Conservation (phyloP, 2,329 filamentous ascomycete genomes). For the Lanzia echinophila region DNA sequence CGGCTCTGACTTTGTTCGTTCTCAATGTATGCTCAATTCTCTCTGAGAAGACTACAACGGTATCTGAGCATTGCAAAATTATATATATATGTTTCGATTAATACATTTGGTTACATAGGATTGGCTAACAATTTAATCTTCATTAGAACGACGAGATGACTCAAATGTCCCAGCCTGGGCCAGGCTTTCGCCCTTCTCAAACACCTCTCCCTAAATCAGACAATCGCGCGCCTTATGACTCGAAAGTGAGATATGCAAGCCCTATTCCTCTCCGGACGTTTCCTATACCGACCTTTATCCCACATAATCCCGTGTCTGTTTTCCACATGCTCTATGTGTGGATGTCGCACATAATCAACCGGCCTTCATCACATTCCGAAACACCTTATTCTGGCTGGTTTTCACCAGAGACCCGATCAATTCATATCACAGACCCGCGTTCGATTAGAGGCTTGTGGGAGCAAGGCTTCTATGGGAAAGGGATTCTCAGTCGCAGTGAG, state of each 20-base stretch:
- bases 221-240: too few species aligned
- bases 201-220: slow-evolving; percentile 7
- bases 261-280: slow-evolving; percentile 76
- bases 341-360: slow-evolving; percentile 62
- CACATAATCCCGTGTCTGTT: slow-evolving; percentile 85
- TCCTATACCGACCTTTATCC: slow-evolving; percentile 81
- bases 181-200: neutral
- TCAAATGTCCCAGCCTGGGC: slow-evolving; percentile 15
- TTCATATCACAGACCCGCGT: slow-evolving; percentile 72
- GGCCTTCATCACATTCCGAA: slow-evolving; percentile 57
- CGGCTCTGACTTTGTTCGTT: slow-evolving; percentile 43
- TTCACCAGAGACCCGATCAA: slow-evolving; percentile 72
- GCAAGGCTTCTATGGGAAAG: slow-evolving; percentile 96
- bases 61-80: slow-evolving; percentile 66
- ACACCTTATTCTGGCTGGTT: slow-evolving; percentile 67
- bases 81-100: slow-evolving; percentile 3
- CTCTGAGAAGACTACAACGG: slow-evolving; percentile 78
- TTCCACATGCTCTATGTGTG: slow-evolving; percentile 74
- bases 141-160: slow-evolving; percentile 21
- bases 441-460: slow-evolving; percentile 85
- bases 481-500: slow-evolving; percentile 86
- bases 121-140: slow-evolving; percentile 13
- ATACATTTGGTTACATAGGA: neutral
- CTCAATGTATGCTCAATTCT: slow-evolving; percentile 61
- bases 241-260: slow-evolving; percentile 51